Conservation (phyloP, 768 basidiomycete species). For the Stropharia rugosoannulata region DNA sequence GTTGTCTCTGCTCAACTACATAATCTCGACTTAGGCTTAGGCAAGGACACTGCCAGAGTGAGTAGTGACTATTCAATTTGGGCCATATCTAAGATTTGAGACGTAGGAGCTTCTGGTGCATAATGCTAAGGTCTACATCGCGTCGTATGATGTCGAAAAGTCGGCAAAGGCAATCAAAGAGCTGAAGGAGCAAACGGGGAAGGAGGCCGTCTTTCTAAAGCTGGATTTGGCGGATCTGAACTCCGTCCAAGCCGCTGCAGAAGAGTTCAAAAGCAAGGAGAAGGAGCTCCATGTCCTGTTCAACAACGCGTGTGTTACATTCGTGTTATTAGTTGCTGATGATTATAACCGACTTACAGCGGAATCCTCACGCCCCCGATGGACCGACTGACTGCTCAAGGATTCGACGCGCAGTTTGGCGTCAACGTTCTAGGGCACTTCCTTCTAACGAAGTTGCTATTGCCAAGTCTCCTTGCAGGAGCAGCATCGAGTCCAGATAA, state of each 20-base stretch:
- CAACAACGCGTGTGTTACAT: conserved; percentile 42
- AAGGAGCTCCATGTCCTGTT: conserved; percentile 42
- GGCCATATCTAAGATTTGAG: too few species aligned
- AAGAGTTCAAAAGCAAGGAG: conserved; percentile 45
- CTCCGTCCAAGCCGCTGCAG: conserved; percentile 37
- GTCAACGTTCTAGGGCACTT: conserved; percentile 61
- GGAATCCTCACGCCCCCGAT: conserved; percentile 39
- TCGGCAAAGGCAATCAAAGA: conserved; percentile 49
- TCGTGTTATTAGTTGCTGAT: not conserved
- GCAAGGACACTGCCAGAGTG: conserved; percentile 58
- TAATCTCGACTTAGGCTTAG: conserved; percentile 39
- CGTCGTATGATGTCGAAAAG: conserved; percentile 44
- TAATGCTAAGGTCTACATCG: conserved; percentile 69
- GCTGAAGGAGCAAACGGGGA: conserved; percentile 49
- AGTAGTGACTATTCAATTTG: not conserved
- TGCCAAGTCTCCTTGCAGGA: conserved; percentile 36
- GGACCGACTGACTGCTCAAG: conserved; percentile 42
- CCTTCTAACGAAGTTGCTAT: conserved; percentile 49
- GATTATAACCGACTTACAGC: conserved; percentile 2
- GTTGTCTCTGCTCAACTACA: too few species aligned
- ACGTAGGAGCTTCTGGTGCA: conserved; percentile 49
- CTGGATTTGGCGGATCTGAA: conserved; percentile 42
- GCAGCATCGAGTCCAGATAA: conserved; percentile 27
- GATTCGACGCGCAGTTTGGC: conserved; percentile 60
- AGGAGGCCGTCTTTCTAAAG: conserved; percentile 37